These are phyloP conservation scores for Ehretia macrophylla DNA, from an alignment of 257 asterid genomes.

Conservation along the genomic window DNA sequence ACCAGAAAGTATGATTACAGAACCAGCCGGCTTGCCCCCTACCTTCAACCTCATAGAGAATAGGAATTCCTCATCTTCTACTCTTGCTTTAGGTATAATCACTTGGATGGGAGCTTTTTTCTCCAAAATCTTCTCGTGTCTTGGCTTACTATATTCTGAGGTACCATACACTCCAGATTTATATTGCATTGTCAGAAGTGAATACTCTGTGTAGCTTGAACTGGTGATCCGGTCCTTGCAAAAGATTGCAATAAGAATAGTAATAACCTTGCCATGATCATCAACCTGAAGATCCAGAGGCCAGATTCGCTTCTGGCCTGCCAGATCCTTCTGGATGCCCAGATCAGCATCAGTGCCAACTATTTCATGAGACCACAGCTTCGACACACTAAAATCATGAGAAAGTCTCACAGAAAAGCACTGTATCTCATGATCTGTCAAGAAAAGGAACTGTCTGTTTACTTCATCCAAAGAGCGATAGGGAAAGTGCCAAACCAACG, in stretches of 20 bases:
- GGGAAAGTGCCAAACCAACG: constrained; percentile 70
- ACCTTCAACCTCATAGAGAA: constrained; percentile 81
- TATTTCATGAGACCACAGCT: constrained; percentile 87
- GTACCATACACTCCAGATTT: constrained; percentile 63
- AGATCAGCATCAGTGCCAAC: constrained; percentile 74
- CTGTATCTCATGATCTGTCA: constrained; percentile 72
- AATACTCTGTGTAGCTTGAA: constrained; percentile 95
- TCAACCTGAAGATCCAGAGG: constrained; percentile 84
- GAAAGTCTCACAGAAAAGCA: constrained; percentile 55
- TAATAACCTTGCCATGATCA: constrained; percentile 71
- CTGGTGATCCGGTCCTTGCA: constrained; percentile 84
- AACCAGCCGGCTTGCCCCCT: constrained; percentile 93
- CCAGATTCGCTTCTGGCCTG: constrained; percentile 91
- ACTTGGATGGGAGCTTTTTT: constrained; percentile 82
- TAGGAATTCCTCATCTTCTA: constrained; percentile 79
- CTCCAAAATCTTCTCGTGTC: constrained; percentile 65
- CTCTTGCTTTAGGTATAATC: constrained; percentile 91
- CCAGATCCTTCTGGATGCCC: constrained; percentile 85
- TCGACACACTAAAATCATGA: constrained; percentile 39
- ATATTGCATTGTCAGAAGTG: constrained; percentile 90
- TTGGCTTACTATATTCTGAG: constrained; percentile 33
- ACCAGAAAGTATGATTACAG: constrained; percentile 79
- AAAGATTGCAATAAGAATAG: constrained; percentile 78
- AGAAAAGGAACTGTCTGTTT: constrained; percentile 63
- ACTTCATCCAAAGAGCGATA: constrained; percentile 35